Base-by-base conservation (phyloP, 2,329 filamentous ascomycete genomes). In the Ascochyta rabiei region DNA sequence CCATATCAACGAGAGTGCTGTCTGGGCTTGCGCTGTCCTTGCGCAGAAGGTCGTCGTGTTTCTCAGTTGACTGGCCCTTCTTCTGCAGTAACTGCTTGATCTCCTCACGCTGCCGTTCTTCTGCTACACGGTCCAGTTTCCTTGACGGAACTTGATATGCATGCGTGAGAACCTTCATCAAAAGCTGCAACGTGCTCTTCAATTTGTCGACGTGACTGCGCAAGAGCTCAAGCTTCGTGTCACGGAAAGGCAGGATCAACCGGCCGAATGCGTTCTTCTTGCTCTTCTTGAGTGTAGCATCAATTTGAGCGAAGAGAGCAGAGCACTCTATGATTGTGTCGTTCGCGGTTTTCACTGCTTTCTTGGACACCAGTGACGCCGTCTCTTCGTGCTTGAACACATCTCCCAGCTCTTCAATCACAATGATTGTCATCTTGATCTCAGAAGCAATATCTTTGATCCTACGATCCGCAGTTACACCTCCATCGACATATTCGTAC, bases 401-500 rank as follows among this genome's bases (percentile, higher is more conserved):
- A 30, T 44, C 10, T 1, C 63, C 67, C 2, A 73, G 52, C 53
- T 73, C 69, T 41, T 71, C 52, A 21, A 73, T 66, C 0, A 72
- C 67, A 18, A 57, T 56, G 4, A 64, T 68, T 9, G 69, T 72
- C 6, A 70, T 53, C 34, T 64, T 44, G 15, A 71, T 66, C 26
- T 72, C 68, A 46, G 63, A 64, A 13, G 70, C 68, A 33, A 70
- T 68, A 26, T 66, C 64, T 37, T 63, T 68, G 39, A 72, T 59
- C 12, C 67, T 61, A 13, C 59, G 58, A 30, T 72, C 68, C 8
- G 69, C 70, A 8, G 66, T 61, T 37, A 64, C 57, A n/a, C 72
- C 70, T 8, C 63, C 52, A 24, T 72, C 69, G 7, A 61, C 70
- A 60, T 72, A 72, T 30, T 67, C 57, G 46, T 71, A 72, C 28